Evolutionary conservation across 2,329 filamentous ascomycete genomes (phyloP).

Genomic region (Huntiella decipiens): DNA sequence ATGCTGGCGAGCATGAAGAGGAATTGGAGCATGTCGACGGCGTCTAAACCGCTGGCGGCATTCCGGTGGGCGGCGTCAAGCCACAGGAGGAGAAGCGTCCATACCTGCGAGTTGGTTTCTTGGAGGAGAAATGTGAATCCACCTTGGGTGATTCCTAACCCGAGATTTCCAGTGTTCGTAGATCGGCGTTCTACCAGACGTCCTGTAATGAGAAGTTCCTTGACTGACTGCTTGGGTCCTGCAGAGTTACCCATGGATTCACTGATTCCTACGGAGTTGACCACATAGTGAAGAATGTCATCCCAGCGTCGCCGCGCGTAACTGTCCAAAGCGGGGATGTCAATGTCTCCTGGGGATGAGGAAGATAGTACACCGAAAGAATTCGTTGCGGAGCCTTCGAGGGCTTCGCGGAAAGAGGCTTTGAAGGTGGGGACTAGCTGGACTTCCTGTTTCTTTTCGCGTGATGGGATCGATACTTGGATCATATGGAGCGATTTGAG

Average conservation of each 20-base stretch:
- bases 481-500: conserved; percentile 78
- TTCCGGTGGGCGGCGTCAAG: conserved; percentile 56
- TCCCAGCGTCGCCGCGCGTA: conserved; percentile 89
- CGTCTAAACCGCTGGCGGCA: conserved; percentile 49
- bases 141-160: conserved; percentile 66
- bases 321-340: conserved; percentile 56
- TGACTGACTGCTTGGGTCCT: conserved; percentile 58
- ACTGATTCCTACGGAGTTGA: conserved; percentile 48
- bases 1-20: conserved; percentile 88
- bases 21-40: conserved; percentile 87
- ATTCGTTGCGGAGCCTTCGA: conserved; percentile 71
- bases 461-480: conserved; percentile 39
- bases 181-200: conserved; percentile 50
- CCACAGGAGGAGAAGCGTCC: conserved; percentile 86
- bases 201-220: conserved; percentile 62
- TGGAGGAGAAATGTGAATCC: conserved; percentile 92
- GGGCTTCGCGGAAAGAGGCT: conserved; percentile 61
- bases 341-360: conserved; percentile 42
- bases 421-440: conserved; percentile 67
- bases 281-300: conserved; percentile 86
- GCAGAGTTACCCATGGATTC: conserved; percentile 22
- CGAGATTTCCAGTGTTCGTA: conserved; percentile 33
- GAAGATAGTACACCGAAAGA: conserved; percentile 75
- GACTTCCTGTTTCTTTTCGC: conserved; percentile 50
- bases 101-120: conserved; percentile 90